A percentile compares a stretch with the other conserved stretches of the same genome.
Conservation (phyloP, 495 filamentous ascomycete species). For the Tuber melanosporum region DNA sequence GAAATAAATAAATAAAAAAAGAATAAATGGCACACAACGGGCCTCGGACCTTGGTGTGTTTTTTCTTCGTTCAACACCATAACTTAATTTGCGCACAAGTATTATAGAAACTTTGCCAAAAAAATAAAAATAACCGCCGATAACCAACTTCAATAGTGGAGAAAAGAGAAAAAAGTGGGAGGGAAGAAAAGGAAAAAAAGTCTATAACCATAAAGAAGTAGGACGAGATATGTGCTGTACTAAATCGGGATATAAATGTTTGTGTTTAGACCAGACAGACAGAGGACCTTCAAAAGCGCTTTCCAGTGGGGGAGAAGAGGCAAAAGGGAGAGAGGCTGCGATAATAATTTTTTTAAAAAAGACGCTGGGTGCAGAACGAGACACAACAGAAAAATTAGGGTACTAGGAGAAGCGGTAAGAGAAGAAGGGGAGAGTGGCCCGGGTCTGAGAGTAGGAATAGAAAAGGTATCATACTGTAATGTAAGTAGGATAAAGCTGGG, state of each 20-base stretch:
- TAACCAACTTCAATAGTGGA: neutral
- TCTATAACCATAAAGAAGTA: neutral
- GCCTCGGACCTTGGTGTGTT: no score
- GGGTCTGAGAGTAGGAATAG: neutral
- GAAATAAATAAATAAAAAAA: neutral
- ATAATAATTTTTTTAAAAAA: slow-evolving; percentile 7
- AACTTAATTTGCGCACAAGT: no score
- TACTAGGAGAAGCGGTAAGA: neutral
- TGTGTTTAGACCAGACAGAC: neutral
- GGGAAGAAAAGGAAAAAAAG: neutral
- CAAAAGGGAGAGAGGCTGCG: neutral
- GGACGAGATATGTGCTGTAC: neutral
- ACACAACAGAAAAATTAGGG: slow-evolving; percentile 1
- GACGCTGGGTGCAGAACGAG: slow-evolving; percentile 2
- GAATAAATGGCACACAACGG: neutral
- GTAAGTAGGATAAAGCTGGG: neutral
- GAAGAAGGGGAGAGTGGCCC: neutral
- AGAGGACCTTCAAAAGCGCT: neutral
- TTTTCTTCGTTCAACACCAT: no score
- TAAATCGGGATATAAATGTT: neutral
- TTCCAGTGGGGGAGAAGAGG: neutral
- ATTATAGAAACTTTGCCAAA: neutral
- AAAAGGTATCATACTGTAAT: neutral
- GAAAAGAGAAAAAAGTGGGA: slow-evolving; percentile 2
- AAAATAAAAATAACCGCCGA: neutral